phyloP scores from a whole-genome alignment of 257 asterid species.

The Solanum peruvianum region DNA sequence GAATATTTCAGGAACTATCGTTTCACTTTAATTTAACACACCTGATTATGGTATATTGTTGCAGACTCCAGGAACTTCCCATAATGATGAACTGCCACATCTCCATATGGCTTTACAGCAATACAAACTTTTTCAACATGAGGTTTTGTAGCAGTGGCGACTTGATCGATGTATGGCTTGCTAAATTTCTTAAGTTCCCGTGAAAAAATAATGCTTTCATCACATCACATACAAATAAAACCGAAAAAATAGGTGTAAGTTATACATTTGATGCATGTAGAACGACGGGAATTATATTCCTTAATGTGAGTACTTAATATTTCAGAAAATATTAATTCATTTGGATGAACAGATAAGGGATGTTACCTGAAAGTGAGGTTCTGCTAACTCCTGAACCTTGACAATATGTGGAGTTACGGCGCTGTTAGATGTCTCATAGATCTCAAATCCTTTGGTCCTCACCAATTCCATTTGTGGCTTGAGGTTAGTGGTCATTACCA shows the following conservation, averaged over 20 bases:
- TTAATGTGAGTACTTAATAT: slow-evolving; percentile 2
- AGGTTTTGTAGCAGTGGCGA: slow-evolving; percentile 74
- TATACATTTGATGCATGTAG: neutral
- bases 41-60: slow-evolving; percentile 71
- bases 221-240: no score
- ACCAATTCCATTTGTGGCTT: no score
- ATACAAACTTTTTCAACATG: slow-evolving; percentile 54
- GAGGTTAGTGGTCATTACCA: slow-evolving; percentile 39
- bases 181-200: slow-evolving; percentile 64
- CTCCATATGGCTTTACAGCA: slow-evolving; percentile 51
- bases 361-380: slow-evolving; percentile 70
- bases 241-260: no score
- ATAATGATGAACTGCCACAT: slow-evolving; percentile 44
- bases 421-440: no score
- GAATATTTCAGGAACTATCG: neutral
- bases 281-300: neutral
- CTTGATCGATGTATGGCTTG: slow-evolving; percentile 75
- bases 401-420: slow-evolving; percentile 61
- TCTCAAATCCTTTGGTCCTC: no score
- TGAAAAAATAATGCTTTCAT: neutral
- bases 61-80: slow-evolving; percentile 71
- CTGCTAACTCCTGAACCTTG: slow-evolving; percentile 56
- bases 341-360: no score
- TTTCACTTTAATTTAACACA: slow-evolving; percentile 1
- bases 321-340: neutral